phyloP scores from a whole-genome alignment of 2,329 filamentous ascomycete species.

The Alternaria longipes region DNA sequence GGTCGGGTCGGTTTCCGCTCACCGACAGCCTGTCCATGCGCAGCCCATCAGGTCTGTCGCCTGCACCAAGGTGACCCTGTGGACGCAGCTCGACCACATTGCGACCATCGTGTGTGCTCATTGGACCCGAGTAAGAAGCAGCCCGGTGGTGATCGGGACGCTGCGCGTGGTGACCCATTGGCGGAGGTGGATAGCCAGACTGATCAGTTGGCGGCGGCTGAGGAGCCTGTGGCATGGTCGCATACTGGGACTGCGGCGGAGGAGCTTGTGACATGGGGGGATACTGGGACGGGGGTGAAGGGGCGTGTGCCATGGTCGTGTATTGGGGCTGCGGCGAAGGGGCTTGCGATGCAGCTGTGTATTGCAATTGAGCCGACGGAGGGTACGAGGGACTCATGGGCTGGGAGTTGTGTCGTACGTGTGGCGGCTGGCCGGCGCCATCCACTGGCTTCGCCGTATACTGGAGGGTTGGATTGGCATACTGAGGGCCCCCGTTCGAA shows the following conservation, averaged over 20 bases:
- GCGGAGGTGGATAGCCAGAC: slow-evolving; percentile 42
- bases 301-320: slow-evolving; percentile 36
- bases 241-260: slow-evolving; percentile 29
- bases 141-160: slow-evolving; percentile 39
- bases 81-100: slow-evolving; percentile 55
- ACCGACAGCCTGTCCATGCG: slow-evolving; percentile 60
- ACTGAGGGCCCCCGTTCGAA: slow-evolving; percentile 44
- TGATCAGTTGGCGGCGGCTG: slow-evolving; percentile 29
- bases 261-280: slow-evolving; percentile 9
- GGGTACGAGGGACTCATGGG: slow-evolving; percentile 31
- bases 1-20: slow-evolving; percentile 55
- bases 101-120: slow-evolving; percentile 39
- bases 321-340: slow-evolving; percentile 31
- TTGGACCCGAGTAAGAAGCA: slow-evolving; percentile 30
- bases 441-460: slow-evolving; percentile 55
- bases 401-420: slow-evolving; percentile 40
- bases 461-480: slow-evolving; percentile 54
- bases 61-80: slow-evolving; percentile 43
- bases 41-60: slow-evolving; percentile 47
- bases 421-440: slow-evolving; percentile 29
- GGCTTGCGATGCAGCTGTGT: slow-evolving; percentile 8
- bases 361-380: slow-evolving; percentile 19
- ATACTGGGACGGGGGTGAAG: slow-evolving; percentile 21
- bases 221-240: slow-evolving; percentile 37
- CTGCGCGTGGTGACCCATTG: slow-evolving; percentile 38